These are phyloP conservation scores for Ilyonectria mors-panacis DNA, from an alignment of 2,329 filamentous ascomycete species.

Conservation along the genomic window DNA sequence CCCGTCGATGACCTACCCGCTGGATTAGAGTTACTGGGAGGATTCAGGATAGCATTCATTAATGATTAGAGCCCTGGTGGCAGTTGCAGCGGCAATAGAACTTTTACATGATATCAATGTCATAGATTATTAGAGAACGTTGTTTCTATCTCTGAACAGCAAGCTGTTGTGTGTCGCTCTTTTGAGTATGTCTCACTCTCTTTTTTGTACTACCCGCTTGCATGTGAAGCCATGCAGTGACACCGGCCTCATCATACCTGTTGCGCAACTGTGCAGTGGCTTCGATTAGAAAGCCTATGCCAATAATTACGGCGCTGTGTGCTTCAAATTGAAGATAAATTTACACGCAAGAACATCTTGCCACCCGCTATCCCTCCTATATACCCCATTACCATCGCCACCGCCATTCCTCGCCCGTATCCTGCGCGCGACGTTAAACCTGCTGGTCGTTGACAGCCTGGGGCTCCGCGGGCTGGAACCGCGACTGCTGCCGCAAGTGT, in stretches of 20 bases:
- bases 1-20: slow-evolving; percentile 7
- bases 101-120: slow-evolving; percentile 3
- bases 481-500: slow-evolving; percentile 45
- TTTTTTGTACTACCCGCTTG: too few relatives aligned
- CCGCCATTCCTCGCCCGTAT: slow-evolving; percentile 18
- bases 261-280: too few relatives aligned
- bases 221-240: too few relatives aligned
- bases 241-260: not conserved
- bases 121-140: not conserved
- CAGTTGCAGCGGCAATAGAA: slow-evolving; percentile 10
- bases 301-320: not conserved
- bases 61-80: slow-evolving; percentile 4
- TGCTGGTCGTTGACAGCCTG: slow-evolving; percentile 5
- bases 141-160: not conserved
- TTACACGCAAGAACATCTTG: not conserved
- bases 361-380: not conserved
- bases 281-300: not conserved
- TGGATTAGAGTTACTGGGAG: not conserved
- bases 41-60: not conserved
- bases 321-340: not conserved
- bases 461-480: slow-evolving; percentile 34
- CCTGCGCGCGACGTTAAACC: not conserved
- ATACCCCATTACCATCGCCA: not conserved
- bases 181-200: too few relatives aligned
- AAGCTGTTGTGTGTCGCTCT: too few relatives aligned